Percentiles rank a stretch among this genome's conserved stretches.
These are phyloP conservation scores for Serendipita sp. DNA, from an alignment of 1,284 basidiomycete species.

Conservation along the genomic window DNA sequence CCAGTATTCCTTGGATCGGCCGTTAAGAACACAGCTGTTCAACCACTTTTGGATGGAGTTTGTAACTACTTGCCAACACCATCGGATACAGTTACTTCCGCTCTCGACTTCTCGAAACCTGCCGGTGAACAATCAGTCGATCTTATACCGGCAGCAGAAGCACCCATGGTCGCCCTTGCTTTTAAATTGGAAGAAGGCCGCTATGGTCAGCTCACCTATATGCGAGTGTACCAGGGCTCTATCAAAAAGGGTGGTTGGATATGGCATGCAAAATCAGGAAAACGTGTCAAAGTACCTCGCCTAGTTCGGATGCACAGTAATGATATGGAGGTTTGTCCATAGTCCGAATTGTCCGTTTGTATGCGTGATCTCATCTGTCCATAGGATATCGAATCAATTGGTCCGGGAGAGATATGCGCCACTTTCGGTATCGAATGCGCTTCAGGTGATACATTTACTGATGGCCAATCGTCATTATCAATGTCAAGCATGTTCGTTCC, in stretches of 20 bases:
- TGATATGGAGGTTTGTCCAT: conserved; percentile 78
- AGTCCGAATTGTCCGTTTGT: background rate
- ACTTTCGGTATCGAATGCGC: conserved; percentile 99
- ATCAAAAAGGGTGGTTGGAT: conserved; percentile 77
- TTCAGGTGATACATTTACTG: conserved; percentile 96
- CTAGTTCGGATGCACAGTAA: conserved; percentile 97
- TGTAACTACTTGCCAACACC: conserved; percentile 94
- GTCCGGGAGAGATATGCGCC: conserved; percentile 98
- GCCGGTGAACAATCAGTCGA: conserved; percentile 53
- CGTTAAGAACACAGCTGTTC: conserved; percentile 95
- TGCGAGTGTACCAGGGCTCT: conserved; percentile 96
- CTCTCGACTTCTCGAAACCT: conserved; percentile 70
- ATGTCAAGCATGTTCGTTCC: conserved; percentile 99
- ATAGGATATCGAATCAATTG: conserved; percentile 83
- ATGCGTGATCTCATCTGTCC: background rate
- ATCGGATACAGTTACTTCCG: conserved; percentile 63
- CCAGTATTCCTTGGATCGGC: conserved; percentile 97
- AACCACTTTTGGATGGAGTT: conserved; percentile 87
- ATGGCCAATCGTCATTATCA: conserved; percentile 72
- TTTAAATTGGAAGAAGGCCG: conserved; percentile 99
- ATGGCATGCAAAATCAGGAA: conserved; percentile 89
- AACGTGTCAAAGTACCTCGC: conserved; percentile 96
- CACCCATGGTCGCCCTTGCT: conserved; percentile 85
- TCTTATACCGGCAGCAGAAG: conserved; percentile 66
- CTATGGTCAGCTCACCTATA: conserved; percentile 96